Percentiles rank a stretch among this genome's conserved stretches.
These are phyloP conservation scores for Fusarium sp. DNA, from an alignment of 2,329 filamentous ascomycete genomes.

Conservation along the genomic window DNA sequence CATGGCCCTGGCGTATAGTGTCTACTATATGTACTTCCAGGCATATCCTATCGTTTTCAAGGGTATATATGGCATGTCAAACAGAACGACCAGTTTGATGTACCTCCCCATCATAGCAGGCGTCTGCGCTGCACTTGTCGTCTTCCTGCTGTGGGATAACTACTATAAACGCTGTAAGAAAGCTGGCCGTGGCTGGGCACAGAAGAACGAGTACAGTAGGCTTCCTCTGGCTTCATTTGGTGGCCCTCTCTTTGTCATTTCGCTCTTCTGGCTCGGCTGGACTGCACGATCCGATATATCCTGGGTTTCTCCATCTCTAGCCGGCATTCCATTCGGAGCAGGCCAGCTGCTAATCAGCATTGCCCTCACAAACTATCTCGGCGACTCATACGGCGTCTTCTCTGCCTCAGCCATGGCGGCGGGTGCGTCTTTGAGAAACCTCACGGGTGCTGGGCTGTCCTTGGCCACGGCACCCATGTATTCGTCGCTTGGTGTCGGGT, in stretches of 20 bases:
- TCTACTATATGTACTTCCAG: slow-evolving; percentile 38
- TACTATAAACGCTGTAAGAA: slow-evolving; percentile 21
- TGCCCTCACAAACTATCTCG: slow-evolving; percentile 12
- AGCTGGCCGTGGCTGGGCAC: slow-evolving; percentile 17
- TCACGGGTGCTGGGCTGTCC: slow-evolving; percentile 9
- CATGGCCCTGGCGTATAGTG: slow-evolving; percentile 27
- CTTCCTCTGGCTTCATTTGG: slow-evolving; percentile 32
- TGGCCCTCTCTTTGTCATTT: slow-evolving; percentile 19
- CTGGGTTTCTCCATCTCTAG: slow-evolving; percentile 13
- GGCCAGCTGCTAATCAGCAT: slow-evolving; percentile 14
- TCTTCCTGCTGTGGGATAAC: slow-evolving; percentile 28
- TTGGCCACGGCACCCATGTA: slow-evolving; percentile 22
- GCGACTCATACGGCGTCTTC: slow-evolving; percentile 12
- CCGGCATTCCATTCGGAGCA: slow-evolving; percentile 11
- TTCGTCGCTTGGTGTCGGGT: slow-evolving; percentile 3
- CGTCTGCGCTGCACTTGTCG: slow-evolving; percentile 4
- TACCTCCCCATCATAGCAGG: slow-evolving; percentile 14
- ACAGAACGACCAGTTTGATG: slow-evolving; percentile 11
- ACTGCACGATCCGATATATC: slow-evolving; percentile 14
- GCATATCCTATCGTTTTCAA: slow-evolving; percentile 38
- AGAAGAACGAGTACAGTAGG: slow-evolving; percentile 27
- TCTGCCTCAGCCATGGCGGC: slow-evolving; percentile 17
- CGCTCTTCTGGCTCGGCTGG: slow-evolving; percentile 40
- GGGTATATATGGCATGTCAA: slow-evolving; percentile 16
- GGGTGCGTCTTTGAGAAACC: slow-evolving; percentile 10